Percentiles rank a stretch among this genome's conserved stretches.
Conservation (phyloP, 306 rosid genomes). For the Arachis stenosperma region DNA sequence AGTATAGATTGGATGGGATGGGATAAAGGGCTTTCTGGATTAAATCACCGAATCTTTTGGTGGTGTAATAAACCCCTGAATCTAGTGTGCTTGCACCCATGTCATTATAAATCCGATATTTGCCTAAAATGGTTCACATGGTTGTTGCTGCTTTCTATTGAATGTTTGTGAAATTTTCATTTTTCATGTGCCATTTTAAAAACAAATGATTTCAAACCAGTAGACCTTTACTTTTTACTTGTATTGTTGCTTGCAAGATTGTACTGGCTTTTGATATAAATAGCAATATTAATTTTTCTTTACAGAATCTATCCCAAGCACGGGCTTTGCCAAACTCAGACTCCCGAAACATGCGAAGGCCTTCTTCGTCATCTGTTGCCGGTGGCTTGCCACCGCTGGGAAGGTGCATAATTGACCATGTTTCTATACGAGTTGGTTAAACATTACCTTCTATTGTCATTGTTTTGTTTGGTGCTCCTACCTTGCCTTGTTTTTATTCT, state of each 20-base stretch:
- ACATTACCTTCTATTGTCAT: neutral
- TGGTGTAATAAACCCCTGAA: neutral
- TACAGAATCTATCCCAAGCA: slow-evolving; percentile 84
- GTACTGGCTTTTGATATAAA: slow-evolving; percentile 18
- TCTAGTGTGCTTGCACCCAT: slow-evolving; percentile 2
- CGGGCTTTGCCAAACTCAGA: slow-evolving; percentile 76
- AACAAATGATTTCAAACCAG: slow-evolving; percentile 13
- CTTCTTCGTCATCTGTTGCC: slow-evolving; percentile 92
- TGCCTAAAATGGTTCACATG: slow-evolving; percentile 12
- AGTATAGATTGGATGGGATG: neutral
- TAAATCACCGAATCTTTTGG: slow-evolving; percentile 4
- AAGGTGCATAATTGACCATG: slow-evolving; percentile 60
- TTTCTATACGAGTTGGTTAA: slow-evolving; percentile 28
- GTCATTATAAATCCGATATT: slow-evolving; percentile 16
- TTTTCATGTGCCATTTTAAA: slow-evolving; percentile 7
- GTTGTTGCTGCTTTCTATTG: slow-evolving; percentile 33
- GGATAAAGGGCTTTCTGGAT: slow-evolving; percentile 24
- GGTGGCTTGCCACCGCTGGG: slow-evolving; percentile 97
- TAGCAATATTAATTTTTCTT: slow-evolving; percentile 32
- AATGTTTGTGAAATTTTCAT: slow-evolving; percentile 6
- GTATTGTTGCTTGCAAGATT: slow-evolving; percentile 27
- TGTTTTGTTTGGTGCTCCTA: neutral
- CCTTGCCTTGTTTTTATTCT: slow-evolving; percentile 11
- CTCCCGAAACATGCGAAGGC: slow-evolving; percentile 74
- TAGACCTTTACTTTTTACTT: neutral